phyloP scores from a whole-genome alignment of 169 alveolate species.

The Nephromyces sp. region DNA sequence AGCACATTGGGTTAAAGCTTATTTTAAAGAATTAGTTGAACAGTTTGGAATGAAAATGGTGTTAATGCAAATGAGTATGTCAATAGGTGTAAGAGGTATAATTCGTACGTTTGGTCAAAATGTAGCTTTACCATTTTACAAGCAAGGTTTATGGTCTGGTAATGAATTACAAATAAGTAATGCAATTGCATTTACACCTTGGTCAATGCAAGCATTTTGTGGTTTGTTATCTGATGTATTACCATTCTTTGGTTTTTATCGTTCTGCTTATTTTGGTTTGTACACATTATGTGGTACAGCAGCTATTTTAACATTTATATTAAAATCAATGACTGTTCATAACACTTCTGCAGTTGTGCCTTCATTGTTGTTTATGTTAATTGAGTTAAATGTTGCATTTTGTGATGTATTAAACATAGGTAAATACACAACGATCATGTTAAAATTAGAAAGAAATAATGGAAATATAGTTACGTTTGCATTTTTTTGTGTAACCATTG shows the following conservation, averaged over 20 bases:
- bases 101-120: too few relatives aligned
- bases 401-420: conserved; percentile 21
- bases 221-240: conserved; percentile 12
- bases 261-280: conserved; percentile 15
- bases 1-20: too few relatives aligned
- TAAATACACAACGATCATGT: conserved; percentile 13
- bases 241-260: conserved; percentile 22
- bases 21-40: too few relatives aligned
- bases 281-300: conserved; percentile 11
- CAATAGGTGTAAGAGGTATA: too few relatives aligned
- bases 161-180: too few relatives aligned
- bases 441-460: not conserved
- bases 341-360: conserved; percentile 2
- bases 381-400: conserved; percentile 11
- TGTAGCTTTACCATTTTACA: too few relatives aligned
- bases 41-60: too few relatives aligned
- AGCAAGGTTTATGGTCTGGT: too few relatives aligned
- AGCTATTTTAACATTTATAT: not conserved
- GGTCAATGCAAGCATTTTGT: too few relatives aligned
- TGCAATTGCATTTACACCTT: too few relatives aligned
- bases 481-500: conserved; percentile 7
- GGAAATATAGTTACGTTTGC: conserved; percentile 20
- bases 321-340: not conserved
- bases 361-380: conserved; percentile 7
- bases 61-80: too few relatives aligned